These are phyloP conservation scores for Xylaria digitata DNA, from an alignment of 2,329 filamentous ascomycete species.

Conservation along the genomic window DNA sequence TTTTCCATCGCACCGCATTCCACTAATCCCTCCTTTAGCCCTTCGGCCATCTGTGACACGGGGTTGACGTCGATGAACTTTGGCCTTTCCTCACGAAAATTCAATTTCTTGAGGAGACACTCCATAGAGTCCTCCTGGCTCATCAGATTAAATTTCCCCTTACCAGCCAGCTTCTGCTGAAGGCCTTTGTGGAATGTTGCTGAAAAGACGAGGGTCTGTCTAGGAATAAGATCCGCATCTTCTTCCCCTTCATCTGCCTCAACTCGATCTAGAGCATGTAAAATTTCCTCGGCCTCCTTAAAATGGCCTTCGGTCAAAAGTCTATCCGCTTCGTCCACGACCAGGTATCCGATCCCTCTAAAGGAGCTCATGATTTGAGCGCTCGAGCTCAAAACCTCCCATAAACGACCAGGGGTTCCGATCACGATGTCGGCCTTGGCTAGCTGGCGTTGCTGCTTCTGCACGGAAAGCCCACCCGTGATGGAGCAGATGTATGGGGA, in stretches of 20 bases:
- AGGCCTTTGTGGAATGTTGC: conserved; percentile 93
- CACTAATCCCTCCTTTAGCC: conserved; percentile 87
- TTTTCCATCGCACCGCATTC: conserved; percentile 96
- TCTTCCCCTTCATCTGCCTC: conserved; percentile 66
- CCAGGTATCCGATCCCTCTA: conserved; percentile 80
- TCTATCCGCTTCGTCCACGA: conserved; percentile 94
- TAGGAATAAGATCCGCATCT: conserved; percentile 57
- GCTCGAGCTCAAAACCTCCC: conserved; percentile 89
- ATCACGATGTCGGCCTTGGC: conserved; percentile 91
- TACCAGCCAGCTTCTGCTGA: conserved; percentile 89
- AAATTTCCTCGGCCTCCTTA: conserved; percentile 90
- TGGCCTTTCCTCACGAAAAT: conserved; percentile 85
- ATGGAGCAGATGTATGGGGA: conserved; percentile 84
- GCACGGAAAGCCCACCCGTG: conserved; percentile 91
- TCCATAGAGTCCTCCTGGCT: conserved; percentile 86
- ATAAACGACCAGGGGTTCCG: conserved; percentile 89
- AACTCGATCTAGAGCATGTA: conserved; percentile 79
- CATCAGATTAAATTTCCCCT: conserved; percentile 74
- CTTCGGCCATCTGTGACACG: conserved; percentile 85
- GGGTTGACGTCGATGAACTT: conserved; percentile 95
- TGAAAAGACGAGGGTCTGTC: conserved; percentile 95
- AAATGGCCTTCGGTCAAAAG: conserved; percentile 93
- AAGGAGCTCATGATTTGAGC: conserved; percentile 76
- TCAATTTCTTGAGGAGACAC: conserved; percentile 89
- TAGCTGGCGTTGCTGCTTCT: conserved; percentile 91